Base-by-base conservation (phyloP, 2,329 filamentous ascomycete genomes). In the Ophiostoma ips region DNA sequence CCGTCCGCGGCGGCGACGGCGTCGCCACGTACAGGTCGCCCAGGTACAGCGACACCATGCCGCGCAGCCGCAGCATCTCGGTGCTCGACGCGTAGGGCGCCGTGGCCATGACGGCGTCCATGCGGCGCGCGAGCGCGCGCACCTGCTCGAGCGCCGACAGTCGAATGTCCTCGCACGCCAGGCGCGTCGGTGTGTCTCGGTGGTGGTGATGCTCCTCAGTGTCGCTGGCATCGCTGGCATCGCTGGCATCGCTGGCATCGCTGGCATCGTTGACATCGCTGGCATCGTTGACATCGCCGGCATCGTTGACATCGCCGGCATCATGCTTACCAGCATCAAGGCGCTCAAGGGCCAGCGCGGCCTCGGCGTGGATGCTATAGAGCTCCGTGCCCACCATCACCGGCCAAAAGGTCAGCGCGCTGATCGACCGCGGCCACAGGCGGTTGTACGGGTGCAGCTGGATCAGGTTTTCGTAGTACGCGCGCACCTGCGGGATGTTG, bases 321-420 rank as follows among this genome's bases (percentile, higher is more conserved):
- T n/a, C n/a, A n/a, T n/a, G n/a, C n/a, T n/a, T n/a, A n/a, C n/a
- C n/a, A n/a, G n/a, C n/a, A n/a, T n/a, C n/a, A n/a, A n/a, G n/a
- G 11, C 59, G 62, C 49, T 68, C 62, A 35, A 75, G 59, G 11
- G 65, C 72, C 47, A 61, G 60, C 50, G 63, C 66, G 59, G 75
- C 75, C 67, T 79, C 79, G 44, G 77, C 71, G 59, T 85, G 77
- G 1, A 81, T 70, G 54, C 84, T 78, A 62, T 87, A 89, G 48
- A 95, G 75, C 76, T 92, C 90, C 43, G 87, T 76, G 46, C 80
- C 80, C 57, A 90, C 81, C 67, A 94, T 76, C 13, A 84, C 83
- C 13, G 85, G 81, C 66, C 87, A 89, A 62, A 95, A 94, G 53
- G 87, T 80, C 35, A 84, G 61, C 11, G 85, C 79, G 55, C 78